Percentiles rank a stretch among this genome's conserved stretches.
Conservation (phyloP, 768 basidiomycete species). For the Leccinum arenicola region DNA sequence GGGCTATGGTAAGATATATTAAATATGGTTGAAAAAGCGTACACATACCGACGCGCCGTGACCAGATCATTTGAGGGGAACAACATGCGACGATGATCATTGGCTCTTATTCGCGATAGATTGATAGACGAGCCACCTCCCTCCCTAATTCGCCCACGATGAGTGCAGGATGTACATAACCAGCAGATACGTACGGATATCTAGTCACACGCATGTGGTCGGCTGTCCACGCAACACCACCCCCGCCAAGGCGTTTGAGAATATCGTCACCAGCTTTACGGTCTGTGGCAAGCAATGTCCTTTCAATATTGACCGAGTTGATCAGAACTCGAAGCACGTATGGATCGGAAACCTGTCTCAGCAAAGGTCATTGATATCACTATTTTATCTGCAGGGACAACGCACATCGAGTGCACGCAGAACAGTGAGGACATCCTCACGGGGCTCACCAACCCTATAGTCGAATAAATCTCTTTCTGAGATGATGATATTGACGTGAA, state of each 20-base stretch:
- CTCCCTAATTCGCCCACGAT: constrained; percentile 41
- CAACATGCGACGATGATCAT: constrained; percentile 44
- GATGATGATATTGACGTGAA: constrained; percentile 53
- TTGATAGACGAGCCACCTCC: constrained; percentile 61
- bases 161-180: neutral
- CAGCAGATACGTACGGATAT: constrained; percentile 49
- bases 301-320: constrained; percentile 71
- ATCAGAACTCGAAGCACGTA: constrained; percentile 80
- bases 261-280: constrained; percentile 63
- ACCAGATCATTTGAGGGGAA: constrained; percentile 52
- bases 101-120: constrained; percentile 26
- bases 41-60: constrained; percentile 45
- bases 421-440: constrained; percentile 60
- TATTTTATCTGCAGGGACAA: neutral
- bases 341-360: constrained; percentile 64
- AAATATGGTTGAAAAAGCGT: neutral
- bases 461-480: constrained; percentile 79
- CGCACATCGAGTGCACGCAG: constrained; percentile 78
- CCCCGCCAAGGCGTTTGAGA: constrained; percentile 40
- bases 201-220: constrained; percentile 63
- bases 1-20: neutral
- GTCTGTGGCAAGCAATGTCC: constrained; percentile 57
- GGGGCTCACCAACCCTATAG: constrained; percentile 70
- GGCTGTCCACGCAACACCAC: constrained; percentile 61
- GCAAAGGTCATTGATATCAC: neutral